Conservation (phyloP, 192 early-diverging fungal species). For the Dissophora ornata region DNA sequence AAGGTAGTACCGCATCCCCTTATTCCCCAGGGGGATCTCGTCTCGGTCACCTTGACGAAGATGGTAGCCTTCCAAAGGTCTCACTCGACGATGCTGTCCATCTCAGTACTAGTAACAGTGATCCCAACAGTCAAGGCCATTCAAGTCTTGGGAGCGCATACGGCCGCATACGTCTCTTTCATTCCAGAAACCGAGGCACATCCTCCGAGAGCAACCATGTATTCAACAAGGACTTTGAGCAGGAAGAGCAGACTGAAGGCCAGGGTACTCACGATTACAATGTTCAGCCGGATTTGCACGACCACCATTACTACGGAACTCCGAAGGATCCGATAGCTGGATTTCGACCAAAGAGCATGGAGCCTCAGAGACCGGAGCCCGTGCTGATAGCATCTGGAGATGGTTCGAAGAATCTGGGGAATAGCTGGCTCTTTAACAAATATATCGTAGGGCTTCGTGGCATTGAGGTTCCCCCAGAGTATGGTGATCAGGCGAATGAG, state of each 20-base stretch:
- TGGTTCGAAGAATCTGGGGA: background rate
- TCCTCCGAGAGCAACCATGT: constrained; percentile 36
- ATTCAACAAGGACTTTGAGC: constrained; percentile 33
- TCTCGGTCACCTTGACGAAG: background rate
- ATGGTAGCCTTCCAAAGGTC: background rate
- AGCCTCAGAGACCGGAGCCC: constrained; percentile 14
- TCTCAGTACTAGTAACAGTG: background rate
- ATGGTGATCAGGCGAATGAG: no score
- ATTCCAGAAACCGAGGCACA: constrained; percentile 16
- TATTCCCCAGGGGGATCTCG: constrained; percentile 2
- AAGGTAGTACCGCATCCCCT: background rate
- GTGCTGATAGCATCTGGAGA: background rate
- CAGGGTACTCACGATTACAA: constrained; percentile 1
- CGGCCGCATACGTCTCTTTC: constrained; percentile 18
- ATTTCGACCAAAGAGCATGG: constrained; percentile 2
- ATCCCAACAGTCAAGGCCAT: background rate
- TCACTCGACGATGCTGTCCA: background rate
- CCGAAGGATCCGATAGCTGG: constrained; percentile 3
- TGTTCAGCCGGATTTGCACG: background rate
- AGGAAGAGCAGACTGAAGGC: constrained; percentile 1
- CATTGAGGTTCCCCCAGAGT: no score
- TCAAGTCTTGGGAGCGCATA: constrained; percentile 3
- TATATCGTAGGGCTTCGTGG: background rate
- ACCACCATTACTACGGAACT: no score
- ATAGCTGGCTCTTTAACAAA: background rate